These are phyloP conservation scores for Theobroma grandiflorum DNA, from an alignment of 441 rosid species.

Conservation along the genomic window DNA sequence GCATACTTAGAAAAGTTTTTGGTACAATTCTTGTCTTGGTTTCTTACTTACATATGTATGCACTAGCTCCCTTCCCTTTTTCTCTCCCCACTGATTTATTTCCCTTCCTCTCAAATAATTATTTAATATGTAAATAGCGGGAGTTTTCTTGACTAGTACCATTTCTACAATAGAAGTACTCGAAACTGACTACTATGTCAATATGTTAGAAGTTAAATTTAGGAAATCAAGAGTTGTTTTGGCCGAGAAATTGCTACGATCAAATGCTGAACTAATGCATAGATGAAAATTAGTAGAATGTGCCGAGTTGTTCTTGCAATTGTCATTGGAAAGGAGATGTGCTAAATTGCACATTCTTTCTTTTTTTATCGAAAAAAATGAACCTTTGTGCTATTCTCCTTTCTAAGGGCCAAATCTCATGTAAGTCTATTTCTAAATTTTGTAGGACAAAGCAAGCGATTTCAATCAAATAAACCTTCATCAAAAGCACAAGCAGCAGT, in stretches of 20 bases:
- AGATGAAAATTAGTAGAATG: not conserved
- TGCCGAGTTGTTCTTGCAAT: not conserved
- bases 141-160: not conserved
- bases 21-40: slow-evolving; percentile 52
- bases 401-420: not conserved
- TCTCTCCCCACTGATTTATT: not conserved
- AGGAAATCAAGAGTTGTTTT: not conserved
- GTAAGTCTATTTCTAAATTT: not conserved
- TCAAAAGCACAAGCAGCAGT: slow-evolving; percentile 89
- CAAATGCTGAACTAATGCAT: not conserved
- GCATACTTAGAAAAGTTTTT: slow-evolving; percentile 85
- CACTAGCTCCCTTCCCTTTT: slow-evolving; percentile 23
- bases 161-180: not conserved
- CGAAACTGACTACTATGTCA: not conserved
- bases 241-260: not conserved
- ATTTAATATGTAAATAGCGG: not conserved
- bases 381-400: not conserved
- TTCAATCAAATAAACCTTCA: slow-evolving; percentile 83
- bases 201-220: not conserved
- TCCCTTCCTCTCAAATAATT: not conserved
- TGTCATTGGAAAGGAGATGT: not conserved
- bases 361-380: not conserved
- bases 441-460: slow-evolving; percentile 82
- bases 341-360: not conserved
- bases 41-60: not conserved